phyloP scores from a whole-genome alignment of 257 asterid genomes.

The Solanum raphanifolium region DNA sequence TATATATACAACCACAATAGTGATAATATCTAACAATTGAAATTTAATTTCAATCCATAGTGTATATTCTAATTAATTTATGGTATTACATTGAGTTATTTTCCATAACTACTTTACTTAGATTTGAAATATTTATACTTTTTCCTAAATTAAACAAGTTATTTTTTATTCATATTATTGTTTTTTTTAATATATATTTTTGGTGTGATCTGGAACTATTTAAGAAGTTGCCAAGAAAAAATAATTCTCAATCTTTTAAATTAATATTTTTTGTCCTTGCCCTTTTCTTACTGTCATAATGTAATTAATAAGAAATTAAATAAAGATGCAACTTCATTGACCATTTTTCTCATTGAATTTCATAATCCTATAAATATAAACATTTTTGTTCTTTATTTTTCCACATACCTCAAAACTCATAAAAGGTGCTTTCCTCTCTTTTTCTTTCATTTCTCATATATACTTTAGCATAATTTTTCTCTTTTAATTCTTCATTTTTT shows the following conservation, averaged over 20 bases:
- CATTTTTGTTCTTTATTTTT: too few species aligned
- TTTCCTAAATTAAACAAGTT: neutral
- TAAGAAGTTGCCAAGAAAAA: neutral
- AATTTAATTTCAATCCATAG: too few species aligned
- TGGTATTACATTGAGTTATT: neutral
- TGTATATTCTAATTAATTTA: too few species aligned
- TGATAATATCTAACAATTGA: too few species aligned
- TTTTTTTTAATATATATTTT: too few species aligned
- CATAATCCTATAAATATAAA: too few species aligned
- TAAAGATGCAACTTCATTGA: neutral
- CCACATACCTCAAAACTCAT: neutral
- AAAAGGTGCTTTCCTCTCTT: neutral
- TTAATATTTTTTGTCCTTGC: neutral
- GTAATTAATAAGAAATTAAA: neutral
- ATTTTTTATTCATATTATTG: neutral
- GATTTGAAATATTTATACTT: neutral
- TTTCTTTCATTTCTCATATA: neutral
- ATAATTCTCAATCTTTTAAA: too few species aligned
- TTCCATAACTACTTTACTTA: too few species aligned
- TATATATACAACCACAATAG: too few species aligned
- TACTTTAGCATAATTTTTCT: neutral
- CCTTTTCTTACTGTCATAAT: neutral
- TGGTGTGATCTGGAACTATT: neutral
- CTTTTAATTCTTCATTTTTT: neutral
- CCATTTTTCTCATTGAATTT: neutral